Percentiles rank a stretch among this genome's conserved stretches.
phyloP scores from a whole-genome alignment of 2,329 filamentous ascomycete genomes.

The Colletotrichum chrysophilum region DNA sequence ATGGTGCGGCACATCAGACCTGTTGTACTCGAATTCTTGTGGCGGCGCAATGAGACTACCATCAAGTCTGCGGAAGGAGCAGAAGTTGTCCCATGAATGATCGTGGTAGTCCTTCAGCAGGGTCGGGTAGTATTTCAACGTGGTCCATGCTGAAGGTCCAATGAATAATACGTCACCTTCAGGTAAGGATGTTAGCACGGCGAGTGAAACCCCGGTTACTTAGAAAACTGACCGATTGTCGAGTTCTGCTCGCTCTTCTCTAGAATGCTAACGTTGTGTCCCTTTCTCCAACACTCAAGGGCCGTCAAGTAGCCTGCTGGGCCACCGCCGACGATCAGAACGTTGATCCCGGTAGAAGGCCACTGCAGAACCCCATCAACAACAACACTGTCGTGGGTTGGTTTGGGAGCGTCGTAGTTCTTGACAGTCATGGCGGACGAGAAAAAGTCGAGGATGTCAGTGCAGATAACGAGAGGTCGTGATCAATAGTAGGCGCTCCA shows the following conservation, averaged over 20 bases:
- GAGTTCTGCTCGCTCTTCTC: neutral
- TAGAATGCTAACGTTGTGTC: neutral
- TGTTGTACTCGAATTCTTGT: neutral
- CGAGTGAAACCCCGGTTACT: accelerated
- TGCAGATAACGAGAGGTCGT: neutral
- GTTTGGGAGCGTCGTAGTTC: accelerated
- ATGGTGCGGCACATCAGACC: neutral
- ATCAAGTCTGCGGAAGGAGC: neutral
- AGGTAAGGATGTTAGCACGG: neutral
- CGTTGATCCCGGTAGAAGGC: neutral
- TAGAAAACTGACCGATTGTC: neutral
- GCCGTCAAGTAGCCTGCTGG: neutral
- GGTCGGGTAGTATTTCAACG: neutral
- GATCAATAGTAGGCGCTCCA: neutral
- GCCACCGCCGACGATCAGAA: neutral
- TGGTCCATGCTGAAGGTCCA: neutral
- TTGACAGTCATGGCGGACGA: neutral
- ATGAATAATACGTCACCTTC: neutral
- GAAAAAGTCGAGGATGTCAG: neutral
- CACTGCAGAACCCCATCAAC: neutral
- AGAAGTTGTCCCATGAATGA: neutral
- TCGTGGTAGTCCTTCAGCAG: neutral
- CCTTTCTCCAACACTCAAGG: slow-evolving; percentile 2
- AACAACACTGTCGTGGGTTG: neutral
- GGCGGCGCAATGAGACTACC: neutral